These are phyloP conservation scores for Salix purpurea DNA, from an alignment of 345 rosid genomes.

Conservation along the genomic window DNA sequence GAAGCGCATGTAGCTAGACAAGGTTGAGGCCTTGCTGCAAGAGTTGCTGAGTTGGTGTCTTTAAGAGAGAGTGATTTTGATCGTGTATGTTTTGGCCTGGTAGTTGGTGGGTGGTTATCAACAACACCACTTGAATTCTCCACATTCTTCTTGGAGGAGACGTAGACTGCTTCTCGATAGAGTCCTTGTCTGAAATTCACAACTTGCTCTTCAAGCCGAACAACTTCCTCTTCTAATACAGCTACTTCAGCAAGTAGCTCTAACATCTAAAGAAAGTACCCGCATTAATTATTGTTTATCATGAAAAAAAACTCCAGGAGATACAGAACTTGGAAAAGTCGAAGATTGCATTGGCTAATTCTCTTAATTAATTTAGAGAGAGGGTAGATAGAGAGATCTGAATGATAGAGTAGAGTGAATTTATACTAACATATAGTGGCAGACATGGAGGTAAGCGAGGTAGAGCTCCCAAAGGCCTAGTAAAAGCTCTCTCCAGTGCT, in stretches of 20 bases:
- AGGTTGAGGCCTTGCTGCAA: conserved; percentile 41
- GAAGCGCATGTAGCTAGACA: conserved; percentile 56
- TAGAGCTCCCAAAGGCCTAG: conserved; percentile 84
- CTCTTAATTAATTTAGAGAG: not conserved
- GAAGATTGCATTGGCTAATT: not conserved
- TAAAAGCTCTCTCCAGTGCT: conserved; percentile 85
- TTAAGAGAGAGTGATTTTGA: conserved; percentile 69
- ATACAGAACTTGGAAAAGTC: not conserved
- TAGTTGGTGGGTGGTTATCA: conserved; percentile 43
- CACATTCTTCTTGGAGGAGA: conserved; percentile 58
- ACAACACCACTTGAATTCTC: conserved; percentile 41
- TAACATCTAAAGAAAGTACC: conserved; percentile 10
- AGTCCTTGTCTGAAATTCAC: conserved; percentile 28
- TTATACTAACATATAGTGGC: conserved; percentile 64
- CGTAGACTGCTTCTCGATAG: conserved; percentile 74
- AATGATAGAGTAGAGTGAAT: not conserved
- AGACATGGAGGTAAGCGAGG: conserved; percentile 93
- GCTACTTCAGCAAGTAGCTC: conserved; percentile 30
- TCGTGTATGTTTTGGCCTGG: conserved; percentile 60
- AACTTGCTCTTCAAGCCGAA: conserved; percentile 24
- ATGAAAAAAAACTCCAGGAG: conserved; percentile 9
- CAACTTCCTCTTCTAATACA: conserved; percentile 24
- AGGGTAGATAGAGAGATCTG: not conserved
- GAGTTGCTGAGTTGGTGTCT: conserved; percentile 43
- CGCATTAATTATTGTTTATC: not conserved